These are phyloP conservation scores for Meyerozyma sp. DNA, from an alignment of 1,139 yeast species.

Conservation along the genomic window DNA sequence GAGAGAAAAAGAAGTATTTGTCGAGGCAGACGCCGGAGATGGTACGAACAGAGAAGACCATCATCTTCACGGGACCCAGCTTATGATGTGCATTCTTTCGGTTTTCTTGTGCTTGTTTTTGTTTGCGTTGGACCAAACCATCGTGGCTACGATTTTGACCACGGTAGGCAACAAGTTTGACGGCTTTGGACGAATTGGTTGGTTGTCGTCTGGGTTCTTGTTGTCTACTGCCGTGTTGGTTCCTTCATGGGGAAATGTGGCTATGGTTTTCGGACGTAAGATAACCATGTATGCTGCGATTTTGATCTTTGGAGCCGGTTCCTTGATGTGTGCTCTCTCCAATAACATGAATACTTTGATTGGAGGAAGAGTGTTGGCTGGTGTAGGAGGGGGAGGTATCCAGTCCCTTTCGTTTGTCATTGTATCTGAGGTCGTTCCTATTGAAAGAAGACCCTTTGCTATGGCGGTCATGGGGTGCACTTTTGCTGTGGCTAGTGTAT, in stretches of 20 bases:
- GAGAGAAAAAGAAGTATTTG: constrained; percentile 10
- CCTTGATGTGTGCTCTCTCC: constrained; percentile 34
- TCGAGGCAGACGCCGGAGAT: constrained; percentile 39
- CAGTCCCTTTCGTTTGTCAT: constrained; percentile 23
- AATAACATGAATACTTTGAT: constrained; percentile 29
- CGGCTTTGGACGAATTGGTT: constrained; percentile 19
- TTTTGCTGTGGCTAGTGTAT: constrained; percentile 19
- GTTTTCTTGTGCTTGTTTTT: constrained; percentile 28
- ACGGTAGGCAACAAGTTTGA: constrained; percentile 34
- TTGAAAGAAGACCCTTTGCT: constrained; percentile 19
- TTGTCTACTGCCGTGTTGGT: constrained; percentile 28
- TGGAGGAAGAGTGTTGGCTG: constrained; percentile 34
- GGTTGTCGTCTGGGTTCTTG: constrained; percentile 24
- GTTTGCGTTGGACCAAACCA: constrained; percentile 38
- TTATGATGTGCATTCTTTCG: constrained; percentile 22
- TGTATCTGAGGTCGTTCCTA: constrained; percentile 25
- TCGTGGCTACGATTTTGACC: constrained; percentile 31
- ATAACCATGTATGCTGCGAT: constrained; percentile 15
- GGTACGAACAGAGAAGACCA: constrained; percentile 37
- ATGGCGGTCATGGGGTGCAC: constrained; percentile 16
- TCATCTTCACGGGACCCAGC: constrained; percentile 24
- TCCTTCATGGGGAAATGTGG: constrained; percentile 32
- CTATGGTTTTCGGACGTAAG: constrained; percentile 20
- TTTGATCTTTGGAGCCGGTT: constrained; percentile 20
- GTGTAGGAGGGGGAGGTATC: constrained; percentile 30